Base-by-base conservation (phyloP, 2,329 filamentous ascomycete species). In the Cryphonectria japonica region DNA sequence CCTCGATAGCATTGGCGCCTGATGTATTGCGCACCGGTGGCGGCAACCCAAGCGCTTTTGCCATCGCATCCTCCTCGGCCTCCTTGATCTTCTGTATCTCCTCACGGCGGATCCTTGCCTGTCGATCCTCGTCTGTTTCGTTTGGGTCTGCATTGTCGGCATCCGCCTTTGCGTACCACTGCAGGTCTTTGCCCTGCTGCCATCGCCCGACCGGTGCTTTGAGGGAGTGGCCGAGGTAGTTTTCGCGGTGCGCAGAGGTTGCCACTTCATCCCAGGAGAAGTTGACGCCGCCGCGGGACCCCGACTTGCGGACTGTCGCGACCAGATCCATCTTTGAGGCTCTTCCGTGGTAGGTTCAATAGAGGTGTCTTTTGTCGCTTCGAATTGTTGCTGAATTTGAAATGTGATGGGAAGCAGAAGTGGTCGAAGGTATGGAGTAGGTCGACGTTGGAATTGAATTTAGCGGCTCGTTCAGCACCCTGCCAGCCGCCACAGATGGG, bases 201-300 rank as follows among this genome's bases (percentile, higher is more conserved):
- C 95, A 98, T 75, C 95, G 92, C 9, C 95, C 95, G 3, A 97
- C 94, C 0, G 95, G 93, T 0, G 95, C 95, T 85, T 95, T 97
- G 71, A 98, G 83, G 71, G 93, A 96, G 83, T 98, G 95, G 67
- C 95, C 95, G 9, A 98, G 91, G 80, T 90, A 91, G 77, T 91
- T 97, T 81, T 99, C 95, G 80, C 96, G 94, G 78, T 97, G 95
- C 32, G 88, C 84, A 66, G 94, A 97, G 75, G 86, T 90, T 79
- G 95, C 92, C 78, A 99, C 95, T 76, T 98, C 94, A 75, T 95
- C 93, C 96, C 96, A 98, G 83, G 91, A 95, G 85, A 99, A 99
- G 81, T 98, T 94, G 81, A 92, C 92, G 79, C 96, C 96, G 78
- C 96, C 96, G 75, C 96, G 92, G 77, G 94, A 96, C 80, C 97